Evolutionary conservation across 2,329 filamentous ascomycete genomes (phyloP).

Genomic region (Ophiostoma sp.): DNA sequence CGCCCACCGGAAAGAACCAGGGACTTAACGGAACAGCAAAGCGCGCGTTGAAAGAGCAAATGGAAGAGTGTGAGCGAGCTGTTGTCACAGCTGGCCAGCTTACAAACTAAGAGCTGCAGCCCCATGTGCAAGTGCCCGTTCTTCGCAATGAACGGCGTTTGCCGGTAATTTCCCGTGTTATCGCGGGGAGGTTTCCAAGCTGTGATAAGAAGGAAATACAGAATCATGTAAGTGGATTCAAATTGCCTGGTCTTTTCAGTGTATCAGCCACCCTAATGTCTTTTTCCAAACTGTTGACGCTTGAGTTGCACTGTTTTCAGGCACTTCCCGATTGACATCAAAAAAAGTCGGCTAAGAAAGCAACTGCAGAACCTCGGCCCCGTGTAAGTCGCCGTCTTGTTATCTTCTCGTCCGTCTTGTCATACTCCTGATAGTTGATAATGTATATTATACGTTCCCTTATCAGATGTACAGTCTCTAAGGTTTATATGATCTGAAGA

Average conservation of each 20-base stretch:
- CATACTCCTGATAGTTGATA: not conserved
- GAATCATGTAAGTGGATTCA: not conserved
- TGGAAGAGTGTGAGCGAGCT: not conserved
- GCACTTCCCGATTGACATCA: not conserved
- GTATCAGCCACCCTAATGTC: not conserved
- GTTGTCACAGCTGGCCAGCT: not conserved
- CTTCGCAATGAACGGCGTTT: conserved; percentile 21
- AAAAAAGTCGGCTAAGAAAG: not conserved
- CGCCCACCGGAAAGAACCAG: not conserved
- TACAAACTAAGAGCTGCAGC: not conserved
- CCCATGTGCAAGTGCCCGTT: not conserved
- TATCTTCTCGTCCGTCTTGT: not conserved
- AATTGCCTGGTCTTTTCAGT: not conserved
- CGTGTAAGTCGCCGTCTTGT: conserved; percentile 8
- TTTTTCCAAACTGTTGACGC: not conserved
- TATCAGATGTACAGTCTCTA: not conserved
- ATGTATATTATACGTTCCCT: not conserved
- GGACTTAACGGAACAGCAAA: not conserved
- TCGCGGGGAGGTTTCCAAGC: not conserved
- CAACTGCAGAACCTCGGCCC: not conserved
- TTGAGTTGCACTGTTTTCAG: not conserved
- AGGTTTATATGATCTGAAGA: too few species aligned
- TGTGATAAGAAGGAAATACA: not conserved
- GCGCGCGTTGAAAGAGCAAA: not conserved
- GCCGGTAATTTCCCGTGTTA: not conserved